Evolutionary conservation across 208 protist species (phyloP).

Genomic region (Trypanosoma conorhini): DNA sequence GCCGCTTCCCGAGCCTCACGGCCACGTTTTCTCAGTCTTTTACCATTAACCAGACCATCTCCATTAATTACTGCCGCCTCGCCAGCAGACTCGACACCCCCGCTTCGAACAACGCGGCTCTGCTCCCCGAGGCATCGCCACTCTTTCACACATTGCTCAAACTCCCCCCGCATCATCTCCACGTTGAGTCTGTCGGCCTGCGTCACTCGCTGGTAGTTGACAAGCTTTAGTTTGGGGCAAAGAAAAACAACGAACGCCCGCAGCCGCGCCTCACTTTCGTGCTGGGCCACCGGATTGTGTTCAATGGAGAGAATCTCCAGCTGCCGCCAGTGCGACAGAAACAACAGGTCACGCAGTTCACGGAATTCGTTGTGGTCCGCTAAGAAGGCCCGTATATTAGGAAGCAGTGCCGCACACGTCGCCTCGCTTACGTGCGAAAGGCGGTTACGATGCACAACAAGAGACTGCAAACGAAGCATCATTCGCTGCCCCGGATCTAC

Average conservation of each 20-base stretch:
- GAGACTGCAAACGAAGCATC: slow-evolving; percentile 66
- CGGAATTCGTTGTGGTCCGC: slow-evolving; percentile 75
- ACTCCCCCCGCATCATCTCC: slow-evolving; percentile 26
- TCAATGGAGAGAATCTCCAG: slow-evolving; percentile 76
- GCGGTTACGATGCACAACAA: slow-evolving; percentile 81
- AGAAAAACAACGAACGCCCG: slow-evolving; percentile 81
- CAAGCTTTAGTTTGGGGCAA: slow-evolving; percentile 77
- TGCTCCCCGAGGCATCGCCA: slow-evolving; percentile 14
- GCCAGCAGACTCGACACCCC: background rate
- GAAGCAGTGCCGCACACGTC: slow-evolving; percentile 69
- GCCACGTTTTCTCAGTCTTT: slow-evolving; percentile 77
- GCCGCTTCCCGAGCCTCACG: slow-evolving; percentile 59
- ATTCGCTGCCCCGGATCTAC: slow-evolving; percentile 3
- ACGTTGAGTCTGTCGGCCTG: slow-evolving; percentile 38
- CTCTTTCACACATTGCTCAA: slow-evolving; percentile 20
- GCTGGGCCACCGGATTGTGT: slow-evolving; percentile 60
- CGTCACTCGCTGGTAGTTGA: slow-evolving; percentile 88
- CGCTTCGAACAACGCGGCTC: background rate
- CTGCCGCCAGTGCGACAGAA: slow-evolving; percentile 71
- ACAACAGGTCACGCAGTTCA: slow-evolving; percentile 54
- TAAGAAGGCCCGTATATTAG: slow-evolving; percentile 70
- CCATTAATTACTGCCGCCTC: background rate
- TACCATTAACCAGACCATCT: background rate
- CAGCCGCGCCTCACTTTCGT: slow-evolving; percentile 53
- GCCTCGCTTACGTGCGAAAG: slow-evolving; percentile 76